Percentiles rank a stretch among this genome's conserved stretches.
Conservation (phyloP, 495 filamentous ascomycete genomes). For the Penicillium malachiteum region DNA sequence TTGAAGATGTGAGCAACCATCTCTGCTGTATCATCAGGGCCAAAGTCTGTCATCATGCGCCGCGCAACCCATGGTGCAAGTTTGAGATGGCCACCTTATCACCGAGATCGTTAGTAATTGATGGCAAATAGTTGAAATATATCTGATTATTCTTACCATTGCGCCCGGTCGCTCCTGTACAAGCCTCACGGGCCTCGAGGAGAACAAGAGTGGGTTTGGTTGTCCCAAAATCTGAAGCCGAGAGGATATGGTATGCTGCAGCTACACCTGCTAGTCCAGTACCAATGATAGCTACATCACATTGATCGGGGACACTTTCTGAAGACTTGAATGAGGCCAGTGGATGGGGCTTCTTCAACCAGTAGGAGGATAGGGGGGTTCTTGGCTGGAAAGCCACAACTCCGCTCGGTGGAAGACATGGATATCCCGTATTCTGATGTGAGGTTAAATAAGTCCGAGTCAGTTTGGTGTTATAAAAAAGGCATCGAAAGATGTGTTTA, state of each 20-base stretch:
- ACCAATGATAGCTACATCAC: conserved; percentile 6
- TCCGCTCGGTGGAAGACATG: not conserved
- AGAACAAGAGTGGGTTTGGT: not conserved
- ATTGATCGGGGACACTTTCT: not conserved
- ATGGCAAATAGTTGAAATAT: too few species aligned
- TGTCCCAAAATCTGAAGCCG: not conserved
- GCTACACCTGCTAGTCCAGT: conserved; percentile 4
- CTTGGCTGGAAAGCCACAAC: not conserved
- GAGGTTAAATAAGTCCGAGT: too few species aligned
- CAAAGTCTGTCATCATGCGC: not conserved
- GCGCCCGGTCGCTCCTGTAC: not conserved
- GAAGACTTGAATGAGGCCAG: not conserved
- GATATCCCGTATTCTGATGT: too few species aligned
- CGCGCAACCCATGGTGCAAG: not conserved
- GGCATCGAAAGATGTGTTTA: too few species aligned
- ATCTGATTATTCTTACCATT: not conserved
- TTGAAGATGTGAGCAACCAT: not conserved
- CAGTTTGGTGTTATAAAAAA: too few species aligned
- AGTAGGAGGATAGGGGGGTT: not conserved
- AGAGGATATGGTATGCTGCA: conserved; percentile 3
- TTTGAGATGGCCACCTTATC: conserved; percentile 4
- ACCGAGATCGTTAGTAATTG: too few species aligned
- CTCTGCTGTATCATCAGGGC: not conserved
- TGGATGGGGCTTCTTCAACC: not conserved
- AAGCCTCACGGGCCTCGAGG: not conserved